Evolutionary conservation across 225 moss, liverwort and hornwort species (phyloP), one percentile per base, ranked within the genome.

Genomic region (Antitrichia curtipendula): DNA sequence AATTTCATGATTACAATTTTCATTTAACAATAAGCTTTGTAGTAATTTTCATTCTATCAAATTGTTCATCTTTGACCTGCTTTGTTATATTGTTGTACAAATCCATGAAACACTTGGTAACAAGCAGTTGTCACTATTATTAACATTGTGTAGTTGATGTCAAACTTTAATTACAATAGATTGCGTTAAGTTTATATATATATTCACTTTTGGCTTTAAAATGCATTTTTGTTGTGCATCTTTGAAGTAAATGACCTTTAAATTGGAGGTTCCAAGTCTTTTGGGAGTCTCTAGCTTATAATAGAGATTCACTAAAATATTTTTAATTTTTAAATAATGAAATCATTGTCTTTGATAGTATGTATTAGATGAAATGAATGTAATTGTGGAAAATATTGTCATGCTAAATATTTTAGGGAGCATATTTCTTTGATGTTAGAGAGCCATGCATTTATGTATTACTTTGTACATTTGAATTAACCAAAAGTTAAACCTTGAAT

Each of bases 261-360:
- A 45, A 45, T 32, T 63, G 4, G 1, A 63, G 63, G 32, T 63
- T 62, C 7, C 16, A 15, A 36, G 5, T 36, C 19, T 22, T n/a
- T 66, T 7, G 0, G 4, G 0, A 66, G 3, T 12, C 12, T 66
- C n/a, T n/a, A n/a, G 2, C 7, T n/a, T 66, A 20, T 21, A n/a
- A 66, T 20, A n/a, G 2, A 12, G 10, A 4, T 19, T 21, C 12
- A n/a, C 6, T 22, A n/a, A n/a, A 21, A 12, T 3, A 21, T 38
- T 68, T 68, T n/a, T 68, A 7, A n/a, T 21, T 68, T 24, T 57
- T 22, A 22, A 3, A 1, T 22, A 22, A 56, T 22, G 23, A 22
- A 60, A 60, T 60, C 13, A 7, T 28, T 69, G 24, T 24, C 14
- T 40, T 69, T 12, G 13, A 69, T 69, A 41, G 25, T 0, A 69